Evolutionary conservation across 176 grass and related monocot species (phyloP).

Genomic region (Pontederia paniculata): DNA sequence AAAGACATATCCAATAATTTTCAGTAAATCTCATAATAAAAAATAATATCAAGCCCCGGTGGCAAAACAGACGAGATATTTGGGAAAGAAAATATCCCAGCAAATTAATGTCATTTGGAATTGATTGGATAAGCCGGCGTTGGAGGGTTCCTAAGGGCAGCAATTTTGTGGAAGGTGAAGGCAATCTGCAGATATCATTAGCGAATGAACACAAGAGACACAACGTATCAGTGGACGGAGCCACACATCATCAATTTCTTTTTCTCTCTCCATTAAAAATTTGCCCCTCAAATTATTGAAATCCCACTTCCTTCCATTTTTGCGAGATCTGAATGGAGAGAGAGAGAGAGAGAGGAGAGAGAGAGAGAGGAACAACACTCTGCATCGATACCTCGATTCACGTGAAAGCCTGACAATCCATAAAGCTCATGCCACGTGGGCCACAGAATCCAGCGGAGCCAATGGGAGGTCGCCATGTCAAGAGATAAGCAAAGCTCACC

Average conservation of each 20-base stretch:
- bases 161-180: constrained; percentile 2
- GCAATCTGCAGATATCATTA: constrained; percentile 17
- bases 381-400: constrained; percentile 6
- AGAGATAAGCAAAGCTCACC: constrained; percentile 21
- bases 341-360: constrained; percentile 15
- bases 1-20: no score
- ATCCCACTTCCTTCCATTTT: background rate
- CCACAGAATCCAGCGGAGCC: constrained; percentile 18
- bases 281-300: constrained; percentile 17
- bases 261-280: constrained; percentile 17
- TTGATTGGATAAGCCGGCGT: no score
- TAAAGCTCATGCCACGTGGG: constrained; percentile 14
- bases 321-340: constrained; percentile 17
- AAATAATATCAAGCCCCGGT: no score
- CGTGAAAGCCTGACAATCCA: constrained; percentile 24
- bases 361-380: constrained; percentile 13
- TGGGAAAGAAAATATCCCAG: no score
- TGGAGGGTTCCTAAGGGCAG: no score
- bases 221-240: constrained; percentile 22
- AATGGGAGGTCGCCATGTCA: constrained; percentile 8
- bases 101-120: no score
- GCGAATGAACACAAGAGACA: constrained; percentile 22
- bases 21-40: no score
- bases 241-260: constrained; percentile 10
- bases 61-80: no score